Evolutionary conservation across 495 filamentous ascomycete species (phyloP), one percentile per base, ranked within the genome.

Genomic region (Umbilicaria muhlenbergii): DNA sequence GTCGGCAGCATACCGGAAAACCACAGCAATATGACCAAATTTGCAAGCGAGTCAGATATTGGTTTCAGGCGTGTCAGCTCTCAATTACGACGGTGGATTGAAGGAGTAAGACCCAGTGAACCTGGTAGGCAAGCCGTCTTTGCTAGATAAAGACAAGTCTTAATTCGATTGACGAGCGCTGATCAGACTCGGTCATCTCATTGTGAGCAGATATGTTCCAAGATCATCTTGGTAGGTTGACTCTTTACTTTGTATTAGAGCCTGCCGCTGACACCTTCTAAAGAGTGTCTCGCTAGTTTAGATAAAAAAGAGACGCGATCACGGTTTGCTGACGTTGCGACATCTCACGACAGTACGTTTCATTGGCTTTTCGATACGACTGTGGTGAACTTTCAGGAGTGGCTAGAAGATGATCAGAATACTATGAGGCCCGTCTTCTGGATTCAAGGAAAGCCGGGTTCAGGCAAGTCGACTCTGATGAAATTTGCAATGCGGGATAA

Each of bases 11-110:
- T 93, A 38, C 80, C 87, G 43, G 81, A 81, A 1, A 77, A 75
- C 13, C 86, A 93, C 56, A 79, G 78, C 15, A 68, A 73, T 31
- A 91, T 93, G 82, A 84, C 77, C 62, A 91, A 85, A 51, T 93
- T 88, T 46, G 76, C 78, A 17, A 40, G 39, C 34, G 12, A 43
- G 21, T 13, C 38, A 10, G 54, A 57, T 31, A 42, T 48, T 13
- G 46, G 45, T 11, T 57, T 57, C 38, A 42, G 21, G 35, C 49
- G 52, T 11, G 41, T 57, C 1, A 39, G 39, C 21, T 43, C 54
- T 38, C 45, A 52, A 78, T 18, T 93, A 78, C 66, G 70, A 6
- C 65, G 77, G 15, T 87, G 83, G 82, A 58, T 67, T 11, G 64
- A 78, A 28, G 77, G 83, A 51, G 68, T 43, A 14, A 41, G 36